Evolutionary conservation across 371 early-diverging fungal species (phyloP).

Genomic region (Mucor racemosus): DNA sequence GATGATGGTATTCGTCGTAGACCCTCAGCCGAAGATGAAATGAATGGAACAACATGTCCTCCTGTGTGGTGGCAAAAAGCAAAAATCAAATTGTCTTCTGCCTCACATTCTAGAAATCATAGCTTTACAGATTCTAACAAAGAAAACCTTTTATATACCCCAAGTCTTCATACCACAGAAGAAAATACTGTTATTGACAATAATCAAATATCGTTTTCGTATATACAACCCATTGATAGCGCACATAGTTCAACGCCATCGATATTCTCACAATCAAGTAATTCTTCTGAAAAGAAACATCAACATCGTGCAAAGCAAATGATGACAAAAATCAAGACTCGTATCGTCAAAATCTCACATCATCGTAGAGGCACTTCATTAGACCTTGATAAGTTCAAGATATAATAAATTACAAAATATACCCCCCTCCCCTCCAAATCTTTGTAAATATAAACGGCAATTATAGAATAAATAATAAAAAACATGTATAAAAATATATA

Average conservation of each 20-base stretch:
- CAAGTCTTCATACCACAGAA: not conserved
- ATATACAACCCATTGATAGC: not conserved
- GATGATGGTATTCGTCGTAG: conserved; percentile 11
- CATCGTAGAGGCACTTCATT: not conserved
- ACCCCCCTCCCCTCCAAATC: no score
- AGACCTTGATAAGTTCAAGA: not conserved
- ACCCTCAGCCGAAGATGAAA: conserved; percentile 29
- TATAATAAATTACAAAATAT: not conserved
- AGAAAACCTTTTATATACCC: not conserved
- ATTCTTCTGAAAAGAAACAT: not conserved
- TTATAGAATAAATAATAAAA: not conserved
- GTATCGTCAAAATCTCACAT: not conserved
- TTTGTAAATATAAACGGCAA: not conserved
- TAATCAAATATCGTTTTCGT: not conserved
- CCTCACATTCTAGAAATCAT: not conserved
- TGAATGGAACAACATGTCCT: conserved; percentile 32
- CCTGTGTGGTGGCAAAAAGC: conserved; percentile 41
- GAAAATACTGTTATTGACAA: not conserved
- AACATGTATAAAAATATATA: not conserved
- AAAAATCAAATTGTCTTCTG: conserved; percentile 5
- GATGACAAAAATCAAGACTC: not conserved
- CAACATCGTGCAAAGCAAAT: not conserved
- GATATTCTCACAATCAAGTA: not conserved
- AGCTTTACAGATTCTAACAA: not conserved
- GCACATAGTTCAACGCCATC: not conserved